Conservation (phyloP, 2,329 filamentous ascomycete species). For the Claviceps arundinis region DNA sequence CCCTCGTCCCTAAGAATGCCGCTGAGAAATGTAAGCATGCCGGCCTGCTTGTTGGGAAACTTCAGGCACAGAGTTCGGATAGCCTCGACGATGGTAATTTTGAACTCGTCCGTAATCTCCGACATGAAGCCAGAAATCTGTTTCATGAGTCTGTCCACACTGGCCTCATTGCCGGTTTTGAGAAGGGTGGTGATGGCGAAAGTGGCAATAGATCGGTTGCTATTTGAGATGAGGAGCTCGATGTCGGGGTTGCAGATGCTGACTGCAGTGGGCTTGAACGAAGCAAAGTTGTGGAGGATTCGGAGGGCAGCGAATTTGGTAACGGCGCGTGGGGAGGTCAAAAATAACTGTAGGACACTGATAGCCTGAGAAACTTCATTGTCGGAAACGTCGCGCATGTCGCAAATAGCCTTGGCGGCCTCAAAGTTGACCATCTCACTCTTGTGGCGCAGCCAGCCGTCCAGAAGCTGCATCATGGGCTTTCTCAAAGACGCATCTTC, state of each 20-base stretch:
- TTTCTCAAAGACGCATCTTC: slow-evolving; percentile 81
- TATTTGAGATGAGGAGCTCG: slow-evolving; percentile 90
- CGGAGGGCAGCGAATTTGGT: slow-evolving; percentile 96
- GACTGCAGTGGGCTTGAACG: slow-evolving; percentile 89
- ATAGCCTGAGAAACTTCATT: slow-evolving; percentile 84
- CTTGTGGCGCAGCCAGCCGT: slow-evolving; percentile 95
- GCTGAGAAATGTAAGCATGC: slow-evolving; percentile 93
- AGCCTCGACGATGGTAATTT: slow-evolving; percentile 98
- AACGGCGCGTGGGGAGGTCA: slow-evolving; percentile 86
- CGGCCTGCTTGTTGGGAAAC: slow-evolving; percentile 95
- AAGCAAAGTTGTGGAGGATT: slow-evolving; percentile 90
- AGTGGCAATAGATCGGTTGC: slow-evolving; percentile 92
- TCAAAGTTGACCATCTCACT: slow-evolving; percentile 99
- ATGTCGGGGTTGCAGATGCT: slow-evolving; percentile 94
- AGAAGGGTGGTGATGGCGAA: slow-evolving; percentile 96
- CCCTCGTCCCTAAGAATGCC: slow-evolving; percentile 95
- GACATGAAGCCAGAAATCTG: slow-evolving; percentile 98
- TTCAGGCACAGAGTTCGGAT: slow-evolving; percentile 94
- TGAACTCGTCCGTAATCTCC: slow-evolving; percentile 98
- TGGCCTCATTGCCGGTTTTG: slow-evolving; percentile 96
- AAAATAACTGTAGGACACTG: slow-evolving; percentile 89
- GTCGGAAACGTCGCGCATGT: slow-evolving; percentile 86
- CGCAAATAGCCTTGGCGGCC: slow-evolving; percentile 93
- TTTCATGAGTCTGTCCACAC: slow-evolving; percentile 95
- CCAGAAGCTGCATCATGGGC: slow-evolving; percentile 93